A percentile compares a stretch with the other conserved stretches of the same genome.
Evolutionary conservation across 805 yeast species (phyloP).

Genomic region (Torulaspora delbrueckii): DNA sequence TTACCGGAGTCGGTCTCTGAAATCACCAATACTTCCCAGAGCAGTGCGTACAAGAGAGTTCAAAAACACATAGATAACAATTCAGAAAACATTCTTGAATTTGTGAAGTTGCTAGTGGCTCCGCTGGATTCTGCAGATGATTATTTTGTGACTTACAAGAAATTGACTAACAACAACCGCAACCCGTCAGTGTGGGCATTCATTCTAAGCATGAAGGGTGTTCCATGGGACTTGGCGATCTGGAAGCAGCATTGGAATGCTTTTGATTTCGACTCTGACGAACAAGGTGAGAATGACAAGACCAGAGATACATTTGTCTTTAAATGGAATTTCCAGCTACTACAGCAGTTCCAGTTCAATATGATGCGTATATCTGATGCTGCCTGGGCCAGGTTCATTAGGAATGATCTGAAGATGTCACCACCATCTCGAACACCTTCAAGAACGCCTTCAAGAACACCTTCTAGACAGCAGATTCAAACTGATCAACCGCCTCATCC

Average conservation of each 20-base stretch:
- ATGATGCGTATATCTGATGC: conserved; percentile 27
- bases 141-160: conserved; percentile 36
- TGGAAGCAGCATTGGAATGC: conserved; percentile 31
- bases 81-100: conserved; percentile 17
- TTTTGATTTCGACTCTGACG: conserved; percentile 17
- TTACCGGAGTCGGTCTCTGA: conserved; percentile 22
- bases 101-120: conserved; percentile 27
- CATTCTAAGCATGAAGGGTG: conserved; percentile 28
- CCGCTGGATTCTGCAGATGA: conserved; percentile 44
- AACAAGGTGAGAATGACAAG: conserved; percentile 4
- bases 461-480: conserved; percentile 7
- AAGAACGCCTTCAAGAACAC: conserved; percentile 11
- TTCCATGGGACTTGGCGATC: conserved; percentile 29
- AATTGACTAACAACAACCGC: conserved; percentile 22
- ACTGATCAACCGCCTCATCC: conserved; percentile 14
- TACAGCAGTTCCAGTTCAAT: conserved; percentile 21
- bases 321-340: conserved; percentile 19
- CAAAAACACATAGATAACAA: conserved; percentile 26
- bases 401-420: conserved; percentile 21
- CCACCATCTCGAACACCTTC: conserved; percentile 14
- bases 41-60: conserved; percentile 25
- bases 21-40: conserved; percentile 13
- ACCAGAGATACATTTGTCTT: conserved; percentile 18
- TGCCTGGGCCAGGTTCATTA: conserved; percentile 30
- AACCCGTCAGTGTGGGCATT: conserved; percentile 33